These are phyloP conservation scores for Phellinidium pouzarii DNA, from an alignment of 1,284 basidiomycete genomes.

Conservation along the genomic window DNA sequence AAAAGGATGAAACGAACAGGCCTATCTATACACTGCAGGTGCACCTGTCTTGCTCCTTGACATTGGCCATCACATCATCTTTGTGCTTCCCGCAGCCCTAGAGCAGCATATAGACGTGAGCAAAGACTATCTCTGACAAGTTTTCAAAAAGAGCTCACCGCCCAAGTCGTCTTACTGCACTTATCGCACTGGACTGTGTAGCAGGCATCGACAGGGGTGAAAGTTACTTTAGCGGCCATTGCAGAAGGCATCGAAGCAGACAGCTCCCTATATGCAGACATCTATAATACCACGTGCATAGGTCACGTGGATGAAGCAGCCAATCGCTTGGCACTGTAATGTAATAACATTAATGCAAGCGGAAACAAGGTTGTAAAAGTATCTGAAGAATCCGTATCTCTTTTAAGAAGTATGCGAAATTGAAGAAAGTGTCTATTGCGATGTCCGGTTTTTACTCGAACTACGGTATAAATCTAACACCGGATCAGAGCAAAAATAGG, in stretches of 20 bases:
- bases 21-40: conserved; percentile 38
- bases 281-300: too few relatives aligned
- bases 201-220: conserved; percentile 46
- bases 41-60: conserved; percentile 66
- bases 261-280: not conserved
- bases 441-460: too few relatives aligned
- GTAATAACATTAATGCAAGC: too few relatives aligned
- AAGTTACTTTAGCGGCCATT: not conserved
- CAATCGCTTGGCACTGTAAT: too few relatives aligned
- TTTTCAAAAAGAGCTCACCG: conserved; percentile 40
- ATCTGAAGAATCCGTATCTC: too few relatives aligned
- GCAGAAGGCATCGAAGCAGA: not conserved
- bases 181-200: conserved; percentile 49
- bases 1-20: not conserved
- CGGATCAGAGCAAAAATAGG: too few relatives aligned
- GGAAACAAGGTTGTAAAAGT: too few relatives aligned
- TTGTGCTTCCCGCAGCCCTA: conserved; percentile 19
- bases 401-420: too few relatives aligned
- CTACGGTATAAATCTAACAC: too few relatives aligned
- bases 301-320: too few relatives aligned
- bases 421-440: too few relatives aligned
- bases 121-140: conserved; percentile 23
- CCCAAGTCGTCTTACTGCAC: conserved; percentile 72
- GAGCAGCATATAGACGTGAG: not conserved
- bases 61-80: conserved; percentile 55